Conservation (phyloP, 2,329 filamentous ascomycete species). For the Ophiostoma sp. region DNA sequence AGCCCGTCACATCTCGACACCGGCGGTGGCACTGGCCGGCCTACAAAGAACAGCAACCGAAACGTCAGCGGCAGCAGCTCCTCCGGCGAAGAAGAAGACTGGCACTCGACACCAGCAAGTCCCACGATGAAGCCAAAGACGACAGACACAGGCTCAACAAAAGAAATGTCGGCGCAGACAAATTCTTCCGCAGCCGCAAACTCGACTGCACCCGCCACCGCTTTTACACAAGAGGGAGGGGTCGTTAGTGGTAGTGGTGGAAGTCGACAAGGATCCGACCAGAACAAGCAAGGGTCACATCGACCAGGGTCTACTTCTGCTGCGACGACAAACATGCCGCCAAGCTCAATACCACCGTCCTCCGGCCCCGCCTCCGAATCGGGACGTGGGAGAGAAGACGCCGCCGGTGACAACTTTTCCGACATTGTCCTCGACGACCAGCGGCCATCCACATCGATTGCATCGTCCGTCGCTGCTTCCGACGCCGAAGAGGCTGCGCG, state of each 20-base stretch:
- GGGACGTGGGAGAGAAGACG: not conserved
- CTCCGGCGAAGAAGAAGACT: slow-evolving; percentile 19
- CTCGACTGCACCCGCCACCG: slow-evolving; percentile 10
- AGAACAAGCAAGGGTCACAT: slow-evolving; percentile 4
- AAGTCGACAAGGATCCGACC: slow-evolving; percentile 17
- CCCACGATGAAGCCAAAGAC: not conserved
- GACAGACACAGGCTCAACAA: not conserved
- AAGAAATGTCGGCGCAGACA: not conserved
- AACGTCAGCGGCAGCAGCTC: slow-evolving; percentile 11
- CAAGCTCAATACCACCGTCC: slow-evolving; percentile 11
- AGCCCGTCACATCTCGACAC: slow-evolving; percentile 1
- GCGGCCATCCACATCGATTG: not conserved
- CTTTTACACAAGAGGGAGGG: slow-evolving; percentile 14
- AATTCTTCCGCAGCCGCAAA: not conserved
- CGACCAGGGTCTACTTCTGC: not conserved
- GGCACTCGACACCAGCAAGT: slow-evolving; percentile 22
- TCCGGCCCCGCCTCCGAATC: slow-evolving; percentile 15
- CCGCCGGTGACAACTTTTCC: slow-evolving; percentile 9
- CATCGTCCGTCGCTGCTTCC: not conserved
- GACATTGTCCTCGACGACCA: slow-evolving; percentile 12
- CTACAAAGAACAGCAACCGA: not conserved
- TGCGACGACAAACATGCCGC: too few species aligned
- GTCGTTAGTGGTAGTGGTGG: not conserved
- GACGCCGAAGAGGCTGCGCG: slow-evolving; percentile 14
- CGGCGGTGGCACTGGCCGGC: not conserved